phyloP scores from a whole-genome alignment of 2,329 filamentous ascomycete species.

The Penicillium sclerotiorum region DNA sequence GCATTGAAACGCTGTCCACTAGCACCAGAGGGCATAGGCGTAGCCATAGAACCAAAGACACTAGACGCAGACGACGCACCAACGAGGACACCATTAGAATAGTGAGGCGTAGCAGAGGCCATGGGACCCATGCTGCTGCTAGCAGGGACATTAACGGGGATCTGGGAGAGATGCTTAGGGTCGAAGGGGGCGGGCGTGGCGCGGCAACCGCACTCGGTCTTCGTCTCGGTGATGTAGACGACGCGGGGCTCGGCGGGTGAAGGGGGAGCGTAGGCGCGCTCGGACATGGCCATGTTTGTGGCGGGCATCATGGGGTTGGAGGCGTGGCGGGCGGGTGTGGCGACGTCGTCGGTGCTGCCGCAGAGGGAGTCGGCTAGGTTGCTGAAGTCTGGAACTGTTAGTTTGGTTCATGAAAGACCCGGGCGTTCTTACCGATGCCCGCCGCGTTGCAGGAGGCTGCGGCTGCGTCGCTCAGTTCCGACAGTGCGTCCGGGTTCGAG shows the following conservation, averaged over 20 bases:
- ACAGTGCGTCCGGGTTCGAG: slow-evolving; percentile 18
- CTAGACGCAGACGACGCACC: slow-evolving; percentile 16
- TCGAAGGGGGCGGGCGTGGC: slow-evolving; percentile 2
- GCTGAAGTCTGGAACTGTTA: slow-evolving; percentile 4
- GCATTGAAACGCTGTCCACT: slow-evolving; percentile 16
- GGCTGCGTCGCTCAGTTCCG: slow-evolving; percentile 5
- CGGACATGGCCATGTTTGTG: slow-evolving; percentile 8
- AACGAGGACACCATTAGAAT: slow-evolving; percentile 11
- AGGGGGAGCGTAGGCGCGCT: slow-evolving; percentile 18
- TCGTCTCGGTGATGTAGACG: slow-evolving; percentile 26
- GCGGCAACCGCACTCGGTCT: slow-evolving; percentile 25
- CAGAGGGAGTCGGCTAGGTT: slow-evolving; percentile 9
- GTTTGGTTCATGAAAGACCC: neutral
- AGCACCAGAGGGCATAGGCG: slow-evolving; percentile 21
- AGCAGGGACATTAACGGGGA: slow-evolving; percentile 22
- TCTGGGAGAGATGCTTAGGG: slow-evolving; percentile 20
- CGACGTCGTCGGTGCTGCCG: neutral
- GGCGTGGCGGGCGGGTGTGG: slow-evolving; percentile 20
- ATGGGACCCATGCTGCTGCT: slow-evolving; percentile 16
- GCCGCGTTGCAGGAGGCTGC: slow-evolving; percentile 7
- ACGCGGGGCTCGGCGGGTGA: slow-evolving; percentile 8
- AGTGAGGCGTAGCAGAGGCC: slow-evolving; percentile 9
- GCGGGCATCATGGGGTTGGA: slow-evolving; percentile 23
- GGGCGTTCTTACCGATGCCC: neutral
- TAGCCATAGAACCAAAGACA: slow-evolving; percentile 13